Evolutionary conservation across 805 yeast species (phyloP).

Genomic region (Yamadazyma scolyti): DNA sequence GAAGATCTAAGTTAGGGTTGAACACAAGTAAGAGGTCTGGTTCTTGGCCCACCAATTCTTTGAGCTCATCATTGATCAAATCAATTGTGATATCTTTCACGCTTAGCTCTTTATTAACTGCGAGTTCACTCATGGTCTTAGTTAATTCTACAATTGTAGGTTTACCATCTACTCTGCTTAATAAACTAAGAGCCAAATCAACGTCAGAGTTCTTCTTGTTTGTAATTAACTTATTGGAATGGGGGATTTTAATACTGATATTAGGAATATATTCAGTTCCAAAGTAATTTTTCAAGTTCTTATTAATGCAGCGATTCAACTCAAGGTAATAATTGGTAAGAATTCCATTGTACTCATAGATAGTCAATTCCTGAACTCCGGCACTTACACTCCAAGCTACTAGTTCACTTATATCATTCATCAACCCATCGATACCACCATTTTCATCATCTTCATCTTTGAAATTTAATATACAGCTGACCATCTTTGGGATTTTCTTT

Average conservation of each 20-base stretch:
- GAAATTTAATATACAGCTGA: slow-evolving; percentile 73
- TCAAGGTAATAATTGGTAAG: slow-evolving; percentile 49
- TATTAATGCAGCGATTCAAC: slow-evolving; percentile 52
- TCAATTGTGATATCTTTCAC: slow-evolving; percentile 69
- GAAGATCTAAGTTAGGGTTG: slow-evolving; percentile 83
- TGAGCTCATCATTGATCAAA: slow-evolving; percentile 69
- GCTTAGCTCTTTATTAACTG: slow-evolving; percentile 55
- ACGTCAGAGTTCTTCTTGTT: slow-evolving; percentile 24
- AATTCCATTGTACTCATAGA: slow-evolving; percentile 78
- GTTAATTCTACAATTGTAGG: slow-evolving; percentile 87
- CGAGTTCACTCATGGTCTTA: slow-evolving; percentile 76
- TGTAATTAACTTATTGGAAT: slow-evolving; percentile 48
- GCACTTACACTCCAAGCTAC: slow-evolving; percentile 87
- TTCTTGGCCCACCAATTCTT: slow-evolving; percentile 79
- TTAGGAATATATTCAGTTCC: slow-evolving; percentile 68
- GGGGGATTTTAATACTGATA: slow-evolving; percentile 64
- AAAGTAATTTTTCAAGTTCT: slow-evolving; percentile 65
- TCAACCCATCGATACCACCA: slow-evolving; percentile 81
- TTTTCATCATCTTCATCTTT: slow-evolving; percentile 79
- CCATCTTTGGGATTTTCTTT: slow-evolving; percentile 69
- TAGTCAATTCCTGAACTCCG: slow-evolving; percentile 68
- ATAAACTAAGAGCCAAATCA: slow-evolving; percentile 61
- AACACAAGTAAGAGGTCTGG: slow-evolving; percentile 86
- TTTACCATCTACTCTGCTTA: slow-evolving; percentile 81
- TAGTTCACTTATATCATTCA: slow-evolving; percentile 73